phyloP scores from a whole-genome alignment of 2,329 filamentous ascomycete genomes.

The Cercospora sp. region DNA sequence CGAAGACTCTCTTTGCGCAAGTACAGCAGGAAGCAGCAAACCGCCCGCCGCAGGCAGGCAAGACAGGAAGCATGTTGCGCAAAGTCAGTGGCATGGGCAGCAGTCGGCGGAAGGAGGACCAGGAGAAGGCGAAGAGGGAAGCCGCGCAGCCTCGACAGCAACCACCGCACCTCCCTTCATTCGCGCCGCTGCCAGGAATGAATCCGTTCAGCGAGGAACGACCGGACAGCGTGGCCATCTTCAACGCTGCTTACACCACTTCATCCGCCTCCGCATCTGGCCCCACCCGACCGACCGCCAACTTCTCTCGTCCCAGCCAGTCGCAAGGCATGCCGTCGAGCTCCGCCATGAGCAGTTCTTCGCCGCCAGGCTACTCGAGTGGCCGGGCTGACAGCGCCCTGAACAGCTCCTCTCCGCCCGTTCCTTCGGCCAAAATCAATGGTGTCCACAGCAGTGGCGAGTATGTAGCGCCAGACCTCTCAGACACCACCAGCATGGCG shows the following conservation, averaged over 20 bases:
- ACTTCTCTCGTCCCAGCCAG: slow-evolving; percentile 37
- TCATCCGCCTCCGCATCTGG: slow-evolving; percentile 37
- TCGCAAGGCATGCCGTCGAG: slow-evolving; percentile 22
- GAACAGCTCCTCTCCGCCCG: slow-evolving; percentile 29
- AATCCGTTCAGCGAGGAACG: slow-evolving; percentile 60
- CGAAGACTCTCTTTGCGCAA: slow-evolving; percentile 8
- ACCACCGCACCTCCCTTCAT: slow-evolving; percentile 59
- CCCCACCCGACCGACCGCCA: slow-evolving; percentile 37
- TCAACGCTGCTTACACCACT: slow-evolving; percentile 45
- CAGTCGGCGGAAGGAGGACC: slow-evolving; percentile 37
- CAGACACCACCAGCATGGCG: slow-evolving; percentile 86
- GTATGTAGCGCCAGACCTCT: slow-evolving; percentile 64
- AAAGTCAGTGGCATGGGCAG: slow-evolving; percentile 23
- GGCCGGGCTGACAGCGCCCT: slow-evolving; percentile 28
- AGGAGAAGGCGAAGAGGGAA: slow-evolving; percentile 23
- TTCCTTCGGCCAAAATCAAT: slow-evolving; percentile 9
- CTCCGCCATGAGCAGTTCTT: slow-evolving; percentile 26
- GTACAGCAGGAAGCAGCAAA: slow-evolving; percentile 8
- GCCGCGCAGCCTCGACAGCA: slow-evolving; percentile 53
- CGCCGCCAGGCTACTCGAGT: slow-evolving; percentile 33
- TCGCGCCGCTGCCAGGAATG: slow-evolving; percentile 49
- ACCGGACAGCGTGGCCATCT: slow-evolving; percentile 62
- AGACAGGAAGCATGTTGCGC: slow-evolving; percentile 34
- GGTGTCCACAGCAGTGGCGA: slow-evolving; percentile 44
- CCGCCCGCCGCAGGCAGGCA: background rate